A percentile compares a stretch with the other conserved stretches of the same genome.
These are phyloP conservation scores for Yamadazyma insecticola DNA, from an alignment of 805 yeast species.

Conservation along the genomic window DNA sequence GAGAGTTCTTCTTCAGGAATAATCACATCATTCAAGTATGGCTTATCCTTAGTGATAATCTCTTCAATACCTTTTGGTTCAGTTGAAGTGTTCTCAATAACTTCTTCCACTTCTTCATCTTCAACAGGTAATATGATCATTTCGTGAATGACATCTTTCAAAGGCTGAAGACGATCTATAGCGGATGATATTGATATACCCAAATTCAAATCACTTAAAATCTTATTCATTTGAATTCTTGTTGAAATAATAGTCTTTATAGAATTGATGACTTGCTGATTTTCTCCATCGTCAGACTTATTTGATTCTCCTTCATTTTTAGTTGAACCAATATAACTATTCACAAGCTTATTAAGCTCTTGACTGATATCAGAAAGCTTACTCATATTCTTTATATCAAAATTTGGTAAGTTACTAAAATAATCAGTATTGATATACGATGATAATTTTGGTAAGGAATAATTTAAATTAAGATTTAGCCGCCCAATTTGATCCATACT, in stretches of 20 bases:
- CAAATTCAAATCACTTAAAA: conserved; percentile 34
- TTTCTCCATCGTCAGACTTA: not conserved
- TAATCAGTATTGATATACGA: conserved; percentile 4
- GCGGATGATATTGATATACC: conserved; percentile 52
- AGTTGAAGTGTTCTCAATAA: conserved; percentile 14
- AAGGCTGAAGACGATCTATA: conserved; percentile 46
- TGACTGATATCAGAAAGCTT: conserved; percentile 5
- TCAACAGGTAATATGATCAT: conserved; percentile 49
- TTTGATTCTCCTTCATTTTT: conserved; percentile 12
- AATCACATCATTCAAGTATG: conserved; percentile 49
- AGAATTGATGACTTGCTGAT: conserved; percentile 4
- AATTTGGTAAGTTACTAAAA: conserved; percentile 6
- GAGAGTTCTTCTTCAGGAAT: conserved; percentile 34
- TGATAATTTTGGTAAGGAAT: conserved; percentile 7
- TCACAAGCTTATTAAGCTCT: conserved; percentile 6
- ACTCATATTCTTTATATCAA: conserved; percentile 5
- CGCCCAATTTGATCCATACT: conserved; percentile 52
- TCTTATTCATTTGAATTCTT: conserved; percentile 38
- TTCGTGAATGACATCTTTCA: conserved; percentile 41
- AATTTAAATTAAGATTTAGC: not conserved
- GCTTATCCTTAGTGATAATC: conserved; percentile 41
- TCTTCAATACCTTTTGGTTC: conserved; percentile 55
- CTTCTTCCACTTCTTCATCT: conserved; percentile 25
- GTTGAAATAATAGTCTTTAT: conserved; percentile 36
- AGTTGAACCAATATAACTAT: conserved; percentile 16